Conservation (phyloP, 2,329 filamentous ascomycete genomes). For the Colletotrichum trifolii region DNA sequence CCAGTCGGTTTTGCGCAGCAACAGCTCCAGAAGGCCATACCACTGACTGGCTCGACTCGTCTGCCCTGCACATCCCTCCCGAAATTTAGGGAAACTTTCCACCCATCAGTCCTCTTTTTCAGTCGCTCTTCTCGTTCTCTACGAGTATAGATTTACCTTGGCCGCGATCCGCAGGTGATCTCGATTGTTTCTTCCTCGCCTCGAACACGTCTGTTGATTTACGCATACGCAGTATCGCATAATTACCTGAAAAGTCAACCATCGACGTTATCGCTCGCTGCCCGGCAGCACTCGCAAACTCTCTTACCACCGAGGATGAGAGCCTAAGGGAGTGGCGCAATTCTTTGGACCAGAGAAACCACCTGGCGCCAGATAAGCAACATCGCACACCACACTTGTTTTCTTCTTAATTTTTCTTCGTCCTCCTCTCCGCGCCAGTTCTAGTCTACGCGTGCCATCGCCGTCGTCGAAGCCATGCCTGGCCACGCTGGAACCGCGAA, state of each 20-base stretch:
- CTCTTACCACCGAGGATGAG: conserved; percentile 32
- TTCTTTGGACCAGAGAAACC: conserved; percentile 11
- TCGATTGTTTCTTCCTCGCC: background rate
- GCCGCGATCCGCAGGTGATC: too few species aligned
- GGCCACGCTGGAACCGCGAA: conserved; percentile 33
- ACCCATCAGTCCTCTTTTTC: conserved; percentile 9
- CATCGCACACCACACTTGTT: conserved; percentile 10
- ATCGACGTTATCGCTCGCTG: background rate
- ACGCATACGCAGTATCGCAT: too few species aligned
- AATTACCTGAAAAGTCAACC: too few species aligned
- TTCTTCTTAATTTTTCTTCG: conserved; percentile 2
- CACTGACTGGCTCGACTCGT: too few species aligned
- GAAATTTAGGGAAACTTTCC: conserved; percentile 28
- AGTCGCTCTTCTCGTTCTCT: too few species aligned
- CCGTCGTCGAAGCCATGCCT: conserved; percentile 20
- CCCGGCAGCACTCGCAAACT: conserved; percentile 22
- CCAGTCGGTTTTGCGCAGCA: too few species aligned
- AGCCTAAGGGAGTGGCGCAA: conserved; percentile 35
- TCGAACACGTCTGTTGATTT: background rate
- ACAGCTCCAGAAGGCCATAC: conserved; percentile 9
- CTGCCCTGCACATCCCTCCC: conserved; percentile 24
- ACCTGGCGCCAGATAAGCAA: background rate
- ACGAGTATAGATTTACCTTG: too few species aligned
- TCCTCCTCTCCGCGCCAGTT: background rate
- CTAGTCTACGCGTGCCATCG: background rate